Evolutionary conservation across 148 eudicot genomes (phyloP).

Genomic region (Arctostaphylos glauca): DNA sequence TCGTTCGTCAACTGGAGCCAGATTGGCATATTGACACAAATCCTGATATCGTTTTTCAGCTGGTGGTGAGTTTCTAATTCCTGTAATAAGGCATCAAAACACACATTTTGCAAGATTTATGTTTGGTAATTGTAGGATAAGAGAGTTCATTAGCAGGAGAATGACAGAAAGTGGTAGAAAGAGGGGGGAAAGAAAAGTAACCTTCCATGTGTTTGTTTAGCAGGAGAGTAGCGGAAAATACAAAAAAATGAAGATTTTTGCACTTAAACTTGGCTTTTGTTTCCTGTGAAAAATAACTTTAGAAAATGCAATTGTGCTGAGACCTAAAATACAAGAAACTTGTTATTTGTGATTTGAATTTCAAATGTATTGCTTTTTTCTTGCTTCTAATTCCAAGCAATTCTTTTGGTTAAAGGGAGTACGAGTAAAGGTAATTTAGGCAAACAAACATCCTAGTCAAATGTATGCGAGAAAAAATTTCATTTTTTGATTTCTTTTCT

Average conservation of each 20-base stretch:
- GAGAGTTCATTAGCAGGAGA: neutral
- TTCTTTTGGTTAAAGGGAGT: neutral
- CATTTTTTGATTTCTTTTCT: neutral
- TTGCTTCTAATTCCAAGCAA: neutral
- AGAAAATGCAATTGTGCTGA: neutral
- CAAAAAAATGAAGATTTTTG: neutral
- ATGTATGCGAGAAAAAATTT: neutral
- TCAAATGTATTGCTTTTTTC: neutral
- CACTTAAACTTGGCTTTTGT: neutral
- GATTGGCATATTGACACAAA: slow-evolving; percentile 97
- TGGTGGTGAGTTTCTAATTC: slow-evolving; percentile 53
- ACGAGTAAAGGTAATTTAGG: neutral
- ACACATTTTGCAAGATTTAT: neutral
- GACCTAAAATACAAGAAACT: neutral
- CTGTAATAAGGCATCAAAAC: neutral
- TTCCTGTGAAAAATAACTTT: neutral
- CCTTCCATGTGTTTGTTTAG: neutral
- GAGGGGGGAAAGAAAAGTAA: neutral
- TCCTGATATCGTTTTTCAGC: slow-evolving; percentile 69
- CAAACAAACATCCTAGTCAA: neutral
- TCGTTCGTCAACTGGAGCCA: slow-evolving; percentile 95
- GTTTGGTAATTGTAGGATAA: neutral
- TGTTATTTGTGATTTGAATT: neutral
- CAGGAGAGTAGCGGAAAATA: neutral
- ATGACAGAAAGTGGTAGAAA: neutral